Evolutionary conservation across 306 rosid species (phyloP), one percentile per base, ranked within the genome.

Genomic region (Phaseolus lunatus): DNA sequence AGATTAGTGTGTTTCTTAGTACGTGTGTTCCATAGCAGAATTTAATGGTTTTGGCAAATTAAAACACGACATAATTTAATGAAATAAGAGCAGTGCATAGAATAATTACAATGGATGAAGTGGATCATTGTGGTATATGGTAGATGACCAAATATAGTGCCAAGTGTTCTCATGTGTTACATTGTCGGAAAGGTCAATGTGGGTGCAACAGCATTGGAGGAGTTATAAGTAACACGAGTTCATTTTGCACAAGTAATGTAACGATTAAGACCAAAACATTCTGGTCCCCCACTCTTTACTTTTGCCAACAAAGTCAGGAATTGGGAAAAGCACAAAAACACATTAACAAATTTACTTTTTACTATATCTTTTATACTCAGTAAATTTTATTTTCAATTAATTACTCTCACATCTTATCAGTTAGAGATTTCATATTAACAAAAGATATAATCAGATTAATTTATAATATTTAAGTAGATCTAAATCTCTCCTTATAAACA

Each of bases 271-370:
- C 22, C 22, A 12, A 44, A 33, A 15, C 50, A 35, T 67, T 73
- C 19, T 72, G 83, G 83, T 5, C 58, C 22, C 83, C 80, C 72
- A 78, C 86, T 67, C 22, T 66, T 73, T 73, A 83, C 82, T 71
- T 78, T 71, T 44, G 63, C 9, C 13, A 82, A 29, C 81, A 82
- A 76, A 52, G 5, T 62, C 39, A 29, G 35, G 35, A 29, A 29
- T 4, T 5, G 7, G 5, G 35, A 7, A 31, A 31, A 4, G 35
- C 35, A 31, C 35, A 31, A 31, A 31, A 31, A 4, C 35, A 31
- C 35, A 31, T 31, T 7, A 5, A 31, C 5, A 0, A 31, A 1
- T 5, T 31, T 31, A 31, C 35, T 31, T 31, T 0, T 31, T 31
- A 31, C 5, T 31, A 31, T 31, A 5, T 31, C 35, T 31, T 31